Evolutionary conservation across 2,329 filamentous ascomycete species (phyloP).

Genomic region (Trematosphaeria pertusa): DNA sequence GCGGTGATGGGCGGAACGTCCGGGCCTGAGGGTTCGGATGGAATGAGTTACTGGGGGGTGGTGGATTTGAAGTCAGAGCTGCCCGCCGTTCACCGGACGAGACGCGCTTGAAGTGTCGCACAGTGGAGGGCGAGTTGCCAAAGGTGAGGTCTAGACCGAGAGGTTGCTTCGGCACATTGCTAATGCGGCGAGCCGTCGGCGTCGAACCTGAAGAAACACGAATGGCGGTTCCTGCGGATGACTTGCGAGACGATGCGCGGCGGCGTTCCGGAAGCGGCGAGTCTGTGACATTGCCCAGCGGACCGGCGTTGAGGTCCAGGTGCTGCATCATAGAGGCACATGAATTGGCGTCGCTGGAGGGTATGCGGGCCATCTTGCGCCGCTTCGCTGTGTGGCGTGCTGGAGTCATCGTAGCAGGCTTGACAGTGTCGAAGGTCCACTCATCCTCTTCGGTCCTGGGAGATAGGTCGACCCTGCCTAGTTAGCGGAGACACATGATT

Average conservation of each 20-base stretch:
- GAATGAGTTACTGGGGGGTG: slow-evolving; percentile 29
- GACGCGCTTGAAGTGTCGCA: slow-evolving; percentile 88
- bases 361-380: slow-evolving; percentile 56
- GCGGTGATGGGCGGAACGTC: slow-evolving; percentile 47
- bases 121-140: slow-evolving; percentile 90
- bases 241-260: slow-evolving; percentile 41
- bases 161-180: slow-evolving; percentile 68
- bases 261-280: slow-evolving; percentile 38
- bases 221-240: slow-evolving; percentile 49
- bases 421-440: slow-evolving; percentile 96
- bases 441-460: slow-evolving; percentile 76
- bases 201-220: slow-evolving; percentile 45
- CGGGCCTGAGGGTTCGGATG: slow-evolving; percentile 45
- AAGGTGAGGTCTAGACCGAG: slow-evolving; percentile 90
- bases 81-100: slow-evolving; percentile 65
- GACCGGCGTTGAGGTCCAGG: slow-evolving; percentile 54
- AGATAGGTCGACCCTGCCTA: slow-evolving; percentile 67
- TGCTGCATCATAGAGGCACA: slow-evolving; percentile 47
- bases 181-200: slow-evolving; percentile 54
- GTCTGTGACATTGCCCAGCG: slow-evolving; percentile 50
- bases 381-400: slow-evolving; percentile 56
- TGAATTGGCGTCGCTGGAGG: slow-evolving; percentile 46
- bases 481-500: slow-evolving; percentile 15
- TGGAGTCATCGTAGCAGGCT: slow-evolving; percentile 68
- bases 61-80: slow-evolving; percentile 41